phyloP scores from a whole-genome alignment of 2,329 filamentous ascomycete genomes.

The Massarina eburnea region DNA sequence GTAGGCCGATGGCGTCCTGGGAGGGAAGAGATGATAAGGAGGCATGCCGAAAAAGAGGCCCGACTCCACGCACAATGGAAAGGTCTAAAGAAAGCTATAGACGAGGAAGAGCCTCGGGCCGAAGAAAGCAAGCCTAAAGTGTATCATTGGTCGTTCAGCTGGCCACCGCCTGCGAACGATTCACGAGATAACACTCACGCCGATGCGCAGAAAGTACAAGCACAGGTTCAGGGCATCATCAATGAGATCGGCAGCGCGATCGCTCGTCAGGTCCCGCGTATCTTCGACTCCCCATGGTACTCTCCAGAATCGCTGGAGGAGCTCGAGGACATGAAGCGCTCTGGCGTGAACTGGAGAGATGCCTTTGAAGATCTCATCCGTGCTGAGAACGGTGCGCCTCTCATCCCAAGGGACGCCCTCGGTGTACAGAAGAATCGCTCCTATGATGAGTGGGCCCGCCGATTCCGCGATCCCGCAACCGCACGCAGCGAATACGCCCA shows the following conservation, averaged over 20 bases:
- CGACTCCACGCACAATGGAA: slow-evolving; percentile 5
- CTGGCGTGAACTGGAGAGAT: slow-evolving; percentile 53
- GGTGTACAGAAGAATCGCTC: slow-evolving; percentile 12
- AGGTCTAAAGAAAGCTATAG: slow-evolving; percentile 6
- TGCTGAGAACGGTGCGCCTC: slow-evolving; percentile 28
- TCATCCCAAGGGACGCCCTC: slow-evolving; percentile 14
- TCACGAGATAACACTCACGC: background rate
- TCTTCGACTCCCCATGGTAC: slow-evolving; percentile 39
- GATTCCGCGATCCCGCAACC: slow-evolving; percentile 8
- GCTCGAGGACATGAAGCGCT: slow-evolving; percentile 40
- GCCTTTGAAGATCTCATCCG: slow-evolving; percentile 62
- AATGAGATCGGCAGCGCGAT: slow-evolving; percentile 14
- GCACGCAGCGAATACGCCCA: background rate
- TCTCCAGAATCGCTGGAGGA: slow-evolving; percentile 58
- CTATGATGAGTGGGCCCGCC: slow-evolving; percentile 15
- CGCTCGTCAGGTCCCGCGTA: slow-evolving; percentile 1
- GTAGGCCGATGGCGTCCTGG: slow-evolving; percentile 7
- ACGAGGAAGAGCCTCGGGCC: slow-evolving; percentile 4
- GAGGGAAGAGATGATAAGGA: background rate
- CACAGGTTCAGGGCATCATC: slow-evolving; percentile 21
- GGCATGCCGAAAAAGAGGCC: slow-evolving; percentile 4
- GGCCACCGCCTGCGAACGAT: slow-evolving; percentile 17
- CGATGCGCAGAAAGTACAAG: slow-evolving; percentile 5
- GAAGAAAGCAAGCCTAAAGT: slow-evolving; percentile 8
- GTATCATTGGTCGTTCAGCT: slow-evolving; percentile 19